Conservation (phyloP, 495 filamentous ascomycete species). For the Ramalina intermedia region DNA sequence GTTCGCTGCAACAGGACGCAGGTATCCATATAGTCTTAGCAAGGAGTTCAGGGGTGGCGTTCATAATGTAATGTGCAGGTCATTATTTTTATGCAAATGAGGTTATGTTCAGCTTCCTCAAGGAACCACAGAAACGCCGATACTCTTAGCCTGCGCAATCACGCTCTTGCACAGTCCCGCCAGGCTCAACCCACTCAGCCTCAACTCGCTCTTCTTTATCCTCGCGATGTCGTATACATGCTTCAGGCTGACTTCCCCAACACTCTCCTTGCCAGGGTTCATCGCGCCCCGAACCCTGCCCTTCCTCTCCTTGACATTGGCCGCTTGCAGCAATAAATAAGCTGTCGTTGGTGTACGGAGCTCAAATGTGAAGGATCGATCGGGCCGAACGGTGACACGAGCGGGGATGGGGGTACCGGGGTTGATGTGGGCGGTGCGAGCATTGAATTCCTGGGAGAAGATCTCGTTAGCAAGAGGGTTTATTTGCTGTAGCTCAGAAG, state of each 20-base stretch:
- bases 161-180: constrained; percentile 75
- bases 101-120: constrained; percentile 21
- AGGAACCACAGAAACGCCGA: constrained; percentile 68
- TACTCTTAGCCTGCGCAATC: constrained; percentile 74
- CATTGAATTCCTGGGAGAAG: constrained; percentile 82
- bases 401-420: constrained; percentile 78
- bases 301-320: constrained; percentile 60
- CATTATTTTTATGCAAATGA: too few species aligned
- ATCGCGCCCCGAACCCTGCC: constrained; percentile 64
- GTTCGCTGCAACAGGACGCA: not conserved
- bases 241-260: constrained; percentile 79
- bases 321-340: constrained; percentile 73
- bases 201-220: constrained; percentile 78
- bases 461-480: constrained; percentile 1
- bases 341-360: constrained; percentile 85
- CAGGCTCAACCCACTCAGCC: constrained; percentile 65
- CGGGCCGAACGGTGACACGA: constrained; percentile 79
- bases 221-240: constrained; percentile 96
- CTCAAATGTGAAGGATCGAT: constrained; percentile 87
- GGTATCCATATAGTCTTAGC: not conserved
- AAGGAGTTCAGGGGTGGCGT: too few species aligned
- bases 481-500: constrained; percentile 4
- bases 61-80: too few species aligned
- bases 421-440: constrained; percentile 72
- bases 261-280: constrained; percentile 60